These are phyloP conservation scores for Fraxinus xanthoxyloides DNA, from an alignment of 305 asterid species.

Conservation along the genomic window DNA sequence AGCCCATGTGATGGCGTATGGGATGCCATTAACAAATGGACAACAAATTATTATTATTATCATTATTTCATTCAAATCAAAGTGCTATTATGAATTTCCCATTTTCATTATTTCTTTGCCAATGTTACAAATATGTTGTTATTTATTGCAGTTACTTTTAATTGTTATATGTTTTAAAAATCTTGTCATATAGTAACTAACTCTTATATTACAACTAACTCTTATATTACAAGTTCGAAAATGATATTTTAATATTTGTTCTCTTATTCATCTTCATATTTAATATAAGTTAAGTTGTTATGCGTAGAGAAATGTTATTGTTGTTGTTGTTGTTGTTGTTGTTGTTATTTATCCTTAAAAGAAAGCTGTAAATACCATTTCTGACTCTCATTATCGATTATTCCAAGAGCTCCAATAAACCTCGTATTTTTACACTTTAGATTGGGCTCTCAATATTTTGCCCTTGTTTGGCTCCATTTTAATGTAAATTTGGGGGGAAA, in stretches of 20 bases:
- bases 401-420: not conserved
- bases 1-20: conserved; percentile 27
- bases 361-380: not conserved
- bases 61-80: conserved; percentile 8
- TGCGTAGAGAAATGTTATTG: not conserved
- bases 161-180: not conserved
- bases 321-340: too few relatives aligned
- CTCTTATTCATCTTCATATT: not conserved
- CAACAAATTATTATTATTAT: not conserved
- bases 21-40: conserved; percentile 29
- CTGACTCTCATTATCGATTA: not conserved
- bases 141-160: not conserved
- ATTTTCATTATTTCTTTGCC: not conserved
- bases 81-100: conserved; percentile 5
- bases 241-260: not conserved
- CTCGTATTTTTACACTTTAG: not conserved
- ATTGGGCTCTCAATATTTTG: not conserved
- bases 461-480: too few relatives aligned
- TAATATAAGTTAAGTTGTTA: too few relatives aligned
- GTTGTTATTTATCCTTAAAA: not conserved
- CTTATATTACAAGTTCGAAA: not conserved
- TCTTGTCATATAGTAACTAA: not conserved
- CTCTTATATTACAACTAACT: not conserved
- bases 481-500: too few relatives aligned
- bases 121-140: not conserved